Base-by-base conservation (phyloP, 305 asterid species). In the Fraxinus angustifolia region DNA sequence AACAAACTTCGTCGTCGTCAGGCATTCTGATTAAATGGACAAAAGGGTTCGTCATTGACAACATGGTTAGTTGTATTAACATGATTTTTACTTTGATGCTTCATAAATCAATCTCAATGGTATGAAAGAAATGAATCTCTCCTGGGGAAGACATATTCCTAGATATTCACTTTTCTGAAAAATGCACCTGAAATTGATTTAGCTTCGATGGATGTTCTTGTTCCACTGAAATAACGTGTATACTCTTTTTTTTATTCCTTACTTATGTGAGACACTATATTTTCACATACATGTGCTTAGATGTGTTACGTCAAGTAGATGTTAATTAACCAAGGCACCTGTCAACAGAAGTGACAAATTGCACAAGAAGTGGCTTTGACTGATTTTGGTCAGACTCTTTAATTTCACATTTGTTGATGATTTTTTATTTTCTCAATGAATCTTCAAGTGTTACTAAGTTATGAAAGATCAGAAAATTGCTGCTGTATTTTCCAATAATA, bases 21-120 rank as follows among this genome's bases (percentile, higher is more conserved):
- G 98, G 98, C 85, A 88, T 88, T 77, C 85, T 94, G 58, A 89
- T 92, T 60, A 93, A 93, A 85, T 93, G 97, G 97, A 93, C 98
- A 1, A 92, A 94, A 86, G 97, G 94, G 65, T 94, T 94, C 76
- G 84, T 90, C 8, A 89, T 94, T 60, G 84, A 85, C 48, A 94
- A 93, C 86, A 88, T 67, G 97, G 98, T 94, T 78, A 85, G 97
- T 85, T 81, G 58, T 34, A 2, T 78, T 76, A 2, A 19, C 34
- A 33, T 38, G 8, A 17, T 6, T 38, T 30, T 8, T 67, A 8
- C 21, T 45, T 75, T 2, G 31, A 73, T 3, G 31, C 31, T n/a
- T 31, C 28, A 72, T 23, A 45, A 76, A 6, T 34, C 80, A 72
- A 76, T 56, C 75, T 35, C 77, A 33, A 79, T 71, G 80, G 45